Evolutionary conservation across 768 basidiomycete species (phyloP), one percentile per base, ranked within the genome.

Genomic region (Coprinopsis cinerea): DNA sequence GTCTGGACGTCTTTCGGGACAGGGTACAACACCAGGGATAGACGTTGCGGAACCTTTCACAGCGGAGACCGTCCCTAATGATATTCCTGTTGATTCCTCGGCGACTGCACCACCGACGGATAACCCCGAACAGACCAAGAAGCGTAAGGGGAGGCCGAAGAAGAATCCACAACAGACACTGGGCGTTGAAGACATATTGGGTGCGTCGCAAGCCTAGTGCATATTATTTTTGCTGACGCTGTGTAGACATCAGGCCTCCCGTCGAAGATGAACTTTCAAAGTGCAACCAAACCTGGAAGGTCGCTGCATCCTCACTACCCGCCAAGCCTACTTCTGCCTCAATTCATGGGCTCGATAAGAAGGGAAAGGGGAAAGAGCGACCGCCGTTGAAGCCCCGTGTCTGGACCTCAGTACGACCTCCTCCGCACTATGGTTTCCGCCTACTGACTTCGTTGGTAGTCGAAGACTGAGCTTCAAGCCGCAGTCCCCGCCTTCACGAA

Each of bases 201-300:
- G 37, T 40, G 18, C 18, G 37, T 40, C n/a, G n/a, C n/a, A n/a
- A n/a, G n/a, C 13, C 37, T 40, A 10, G 10, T 18, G 9, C 13
- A 10, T 7, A 6, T 14, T 20, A 40, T 14, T 17, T 40, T 7
- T 7, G 9, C 18, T 7, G 11, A 40, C 18, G 18, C 9, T 20
- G 6, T 13, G 37, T 20, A 10, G 37, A 39, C 7, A 13, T 39
- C 10, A 39, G 37, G 18, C 37, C 37, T 39, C 9, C 9, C 11
- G 9, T 17, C 9, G 37, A 39, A 39, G 10, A 39, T 18, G 13
- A 13, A 17, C 37, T 39, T 17, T 7, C 37, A 18, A 43, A 43
- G 9, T 43, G 41, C 24, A 43, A 43, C 41, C 41, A 43, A 23
- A 43, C 41, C 6, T 43, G 41, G 41, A 43, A 43, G 24, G 41